Evolutionary conservation across 371 early-diverging fungal species (phyloP).

Genomic region (Entomophthora muscae): DNA sequence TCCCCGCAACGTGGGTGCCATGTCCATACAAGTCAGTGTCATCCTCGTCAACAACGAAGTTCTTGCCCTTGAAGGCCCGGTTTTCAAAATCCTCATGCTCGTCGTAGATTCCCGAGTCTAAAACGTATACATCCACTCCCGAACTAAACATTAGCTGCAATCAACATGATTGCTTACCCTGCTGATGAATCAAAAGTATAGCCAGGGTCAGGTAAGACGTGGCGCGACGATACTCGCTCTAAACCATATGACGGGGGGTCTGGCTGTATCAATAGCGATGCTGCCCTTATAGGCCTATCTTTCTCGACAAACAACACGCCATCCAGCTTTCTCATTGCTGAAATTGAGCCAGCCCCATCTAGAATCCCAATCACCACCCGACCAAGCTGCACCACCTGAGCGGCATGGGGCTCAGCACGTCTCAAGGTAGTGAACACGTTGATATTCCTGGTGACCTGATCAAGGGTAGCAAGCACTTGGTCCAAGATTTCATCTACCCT

Average conservation of each 20-base stretch:
- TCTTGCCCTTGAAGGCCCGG: slow-evolving; percentile 50
- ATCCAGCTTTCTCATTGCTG: background rate
- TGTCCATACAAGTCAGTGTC: slow-evolving; percentile 25
- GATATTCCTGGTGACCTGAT: no score
- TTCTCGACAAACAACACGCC: background rate
- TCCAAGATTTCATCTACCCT: no score
- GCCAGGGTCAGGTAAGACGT: background rate
- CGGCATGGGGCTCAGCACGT: no score
- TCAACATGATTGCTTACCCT: slow-evolving; percentile 1
- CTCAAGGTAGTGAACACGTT: no score
- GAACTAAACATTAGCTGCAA: background rate
- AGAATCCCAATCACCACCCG: background rate
- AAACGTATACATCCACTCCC: slow-evolving; percentile 41
- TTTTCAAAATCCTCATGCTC: slow-evolving; percentile 64
- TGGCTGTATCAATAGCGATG: background rate
- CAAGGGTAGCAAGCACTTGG: no score
- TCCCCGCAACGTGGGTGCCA: slow-evolving; percentile 68
- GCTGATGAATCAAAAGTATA: background rate
- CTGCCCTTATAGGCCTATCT: background rate
- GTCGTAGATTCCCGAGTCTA: slow-evolving; percentile 56
- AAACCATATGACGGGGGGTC: background rate
- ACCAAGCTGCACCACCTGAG: background rate
- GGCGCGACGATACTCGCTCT: background rate
- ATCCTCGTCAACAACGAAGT: slow-evolving; percentile 29
- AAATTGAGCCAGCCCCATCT: background rate